Percentiles rank a stretch among this genome's conserved stretches.
These are phyloP conservation scores for Penicillium cataractarum DNA, from an alignment of 495 filamentous ascomycete genomes.

Conservation along the genomic window DNA sequence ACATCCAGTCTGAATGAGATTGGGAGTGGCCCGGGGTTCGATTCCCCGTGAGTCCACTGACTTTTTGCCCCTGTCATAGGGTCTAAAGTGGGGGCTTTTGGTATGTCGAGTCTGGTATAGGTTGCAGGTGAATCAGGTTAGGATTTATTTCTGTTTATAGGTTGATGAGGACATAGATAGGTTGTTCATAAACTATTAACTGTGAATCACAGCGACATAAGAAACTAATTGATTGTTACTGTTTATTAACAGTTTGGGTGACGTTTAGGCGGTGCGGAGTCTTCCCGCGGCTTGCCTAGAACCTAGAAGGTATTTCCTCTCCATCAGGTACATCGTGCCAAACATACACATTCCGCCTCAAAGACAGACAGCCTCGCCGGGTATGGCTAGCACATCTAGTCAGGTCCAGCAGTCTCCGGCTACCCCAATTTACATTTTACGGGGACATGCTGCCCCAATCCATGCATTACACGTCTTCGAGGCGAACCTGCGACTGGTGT, in stretches of 20 bases:
- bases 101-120: too few relatives aligned
- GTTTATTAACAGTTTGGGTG: background rate
- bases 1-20: background rate
- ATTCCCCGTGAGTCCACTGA: constrained; percentile 8
- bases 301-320: background rate
- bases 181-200: too few relatives aligned
- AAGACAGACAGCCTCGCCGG: background rate
- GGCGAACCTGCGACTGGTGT: constrained; percentile 74
- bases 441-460: constrained; percentile 82
- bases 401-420: constrained; percentile 48
- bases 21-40: constrained; percentile 8
- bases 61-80: background rate
- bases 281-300: background rate
- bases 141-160: too few relatives aligned
- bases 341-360: background rate
- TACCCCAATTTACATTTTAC: constrained; percentile 82
- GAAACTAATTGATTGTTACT: too few relatives aligned
- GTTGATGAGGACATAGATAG: too few relatives aligned
- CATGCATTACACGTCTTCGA: constrained; percentile 76
- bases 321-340: background rate
- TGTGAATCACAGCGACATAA: too few relatives aligned
- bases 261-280: background rate
- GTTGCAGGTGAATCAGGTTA: too few relatives aligned
- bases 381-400: constrained; percentile 12
- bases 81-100: too few relatives aligned